Conservation (phyloP, 345 rosid species). For the Erucastrum elatum region DNA sequence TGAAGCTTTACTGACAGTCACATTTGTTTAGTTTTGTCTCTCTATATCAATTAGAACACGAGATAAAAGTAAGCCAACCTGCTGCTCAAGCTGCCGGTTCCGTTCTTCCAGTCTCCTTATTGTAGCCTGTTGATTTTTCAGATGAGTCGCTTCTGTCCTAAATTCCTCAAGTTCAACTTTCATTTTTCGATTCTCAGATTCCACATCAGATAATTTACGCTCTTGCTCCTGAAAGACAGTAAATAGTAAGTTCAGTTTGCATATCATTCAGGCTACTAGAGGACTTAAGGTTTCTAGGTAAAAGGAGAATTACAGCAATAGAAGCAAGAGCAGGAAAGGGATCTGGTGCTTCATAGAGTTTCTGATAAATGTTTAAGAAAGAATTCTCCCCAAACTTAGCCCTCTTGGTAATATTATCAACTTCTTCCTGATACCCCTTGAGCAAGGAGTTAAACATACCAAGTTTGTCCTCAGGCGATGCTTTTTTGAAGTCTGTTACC, state of each 20-base stretch:
- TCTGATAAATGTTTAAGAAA: constrained; percentile 94
- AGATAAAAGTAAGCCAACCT: constrained; percentile 53
- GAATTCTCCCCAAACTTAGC: constrained; percentile 98
- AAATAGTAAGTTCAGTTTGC: constrained; percentile 10
- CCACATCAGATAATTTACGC: constrained; percentile 77
- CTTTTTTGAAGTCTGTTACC: constrained; percentile 91
- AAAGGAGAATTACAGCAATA: constrained; percentile 67
- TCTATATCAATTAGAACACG: not conserved
- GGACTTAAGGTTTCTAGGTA: not conserved
- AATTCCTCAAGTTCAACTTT: constrained; percentile 95
- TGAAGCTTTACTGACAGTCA: constrained; percentile 10
- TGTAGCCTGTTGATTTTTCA: constrained; percentile 98
- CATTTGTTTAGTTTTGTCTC: constrained; percentile 8
- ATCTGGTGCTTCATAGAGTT: constrained; percentile 99
- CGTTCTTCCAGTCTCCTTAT: constrained; percentile 98
- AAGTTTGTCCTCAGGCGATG: constrained; percentile 82
- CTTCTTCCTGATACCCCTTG: constrained; percentile 98
- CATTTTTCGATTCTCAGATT: constrained; percentile 95
- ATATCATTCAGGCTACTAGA: constrained; percentile 1
- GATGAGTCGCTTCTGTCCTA: constrained; percentile 91
- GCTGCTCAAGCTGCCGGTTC: constrained; percentile 95
- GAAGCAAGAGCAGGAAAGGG: constrained; percentile 96
- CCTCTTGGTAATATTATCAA: constrained; percentile 97
- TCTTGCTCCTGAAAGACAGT: constrained; percentile 79
- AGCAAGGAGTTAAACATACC: constrained; percentile 86